Conservation (phyloP, 2,329 filamentous ascomycete genomes). For the Talaromyces sp. region DNA sequence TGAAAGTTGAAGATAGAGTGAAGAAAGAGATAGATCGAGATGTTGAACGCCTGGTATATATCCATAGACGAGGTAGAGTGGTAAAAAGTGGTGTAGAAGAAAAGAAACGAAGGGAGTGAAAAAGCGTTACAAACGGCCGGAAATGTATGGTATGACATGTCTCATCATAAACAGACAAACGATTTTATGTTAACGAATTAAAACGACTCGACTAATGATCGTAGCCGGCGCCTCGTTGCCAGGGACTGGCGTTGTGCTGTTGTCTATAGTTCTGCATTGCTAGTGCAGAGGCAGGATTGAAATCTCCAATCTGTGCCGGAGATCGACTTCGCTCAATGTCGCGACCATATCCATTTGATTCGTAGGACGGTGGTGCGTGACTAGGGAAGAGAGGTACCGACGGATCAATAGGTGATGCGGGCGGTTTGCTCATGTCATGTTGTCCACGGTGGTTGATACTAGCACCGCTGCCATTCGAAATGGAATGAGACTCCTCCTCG, state of each 20-base stretch:
- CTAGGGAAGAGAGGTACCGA: slow-evolving; percentile 48
- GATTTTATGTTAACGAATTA: slow-evolving; percentile 15
- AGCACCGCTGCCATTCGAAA: slow-evolving; percentile 51
- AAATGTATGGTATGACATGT: slow-evolving; percentile 27
- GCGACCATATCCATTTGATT: slow-evolving; percentile 10
- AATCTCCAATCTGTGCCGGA: slow-evolving; percentile 19
- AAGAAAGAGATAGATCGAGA: slow-evolving; percentile 15
- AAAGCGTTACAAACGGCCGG: neutral
- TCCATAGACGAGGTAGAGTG: slow-evolving; percentile 3
- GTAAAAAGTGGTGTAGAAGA: neutral
- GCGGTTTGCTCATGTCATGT: slow-evolving; percentile 30
- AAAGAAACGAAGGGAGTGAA: neutral
- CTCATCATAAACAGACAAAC: slow-evolving; percentile 34
- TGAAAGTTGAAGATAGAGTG: neutral
- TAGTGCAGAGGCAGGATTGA: slow-evolving; percentile 31
- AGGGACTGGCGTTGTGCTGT: slow-evolving; percentile 58
- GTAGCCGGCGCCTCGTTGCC: slow-evolving; percentile 64
- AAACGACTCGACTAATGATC: slow-evolving; percentile 46
- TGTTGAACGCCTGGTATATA: slow-evolving; percentile 18
- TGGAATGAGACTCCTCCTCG: slow-evolving; percentile 69
- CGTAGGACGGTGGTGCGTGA: slow-evolving; percentile 41
- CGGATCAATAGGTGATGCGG: slow-evolving; percentile 47
- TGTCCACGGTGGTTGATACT: slow-evolving; percentile 52
- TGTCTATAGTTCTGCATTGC: slow-evolving; percentile 37
- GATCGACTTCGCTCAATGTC: slow-evolving; percentile 13